A percentile compares a stretch with the other conserved stretches of the same genome.
Evolutionary conservation across 2,329 filamentous ascomycete species (phyloP).

Genomic region (Alternaria angustiovoidea): DNA sequence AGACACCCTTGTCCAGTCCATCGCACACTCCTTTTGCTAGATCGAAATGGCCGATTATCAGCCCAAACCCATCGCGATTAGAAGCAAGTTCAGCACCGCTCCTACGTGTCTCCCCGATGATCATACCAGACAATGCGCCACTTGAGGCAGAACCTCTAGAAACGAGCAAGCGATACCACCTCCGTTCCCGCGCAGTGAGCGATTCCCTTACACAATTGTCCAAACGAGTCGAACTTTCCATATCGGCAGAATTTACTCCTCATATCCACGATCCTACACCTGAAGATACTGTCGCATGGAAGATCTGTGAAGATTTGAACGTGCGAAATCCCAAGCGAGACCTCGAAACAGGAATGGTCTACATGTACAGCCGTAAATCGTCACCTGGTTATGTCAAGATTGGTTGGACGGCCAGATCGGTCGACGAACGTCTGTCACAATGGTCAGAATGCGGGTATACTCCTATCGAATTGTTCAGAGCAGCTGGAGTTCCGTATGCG

Average conservation of each 20-base stretch:
- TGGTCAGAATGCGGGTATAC: not conserved
- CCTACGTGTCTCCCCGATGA: not conserved
- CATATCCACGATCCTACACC: not conserved
- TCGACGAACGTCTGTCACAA: not conserved
- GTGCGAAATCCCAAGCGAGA: not conserved
- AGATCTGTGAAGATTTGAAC: not conserved
- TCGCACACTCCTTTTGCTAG: not conserved
- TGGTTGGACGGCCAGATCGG: not conserved
- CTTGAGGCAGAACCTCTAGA: no score
- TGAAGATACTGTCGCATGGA: not conserved
- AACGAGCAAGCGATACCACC: not conserved
- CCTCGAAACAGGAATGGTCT: not conserved
- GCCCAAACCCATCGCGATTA: not conserved
- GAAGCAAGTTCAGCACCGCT: not conserved
- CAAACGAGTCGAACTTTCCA: not conserved
- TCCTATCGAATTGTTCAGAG: slow-evolving; percentile 11
- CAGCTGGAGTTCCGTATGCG: slow-evolving; percentile 8
- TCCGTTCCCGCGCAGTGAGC: not conserved
- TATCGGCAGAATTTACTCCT: not conserved
- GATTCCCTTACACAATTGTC: not conserved
- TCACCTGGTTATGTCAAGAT: not conserved
- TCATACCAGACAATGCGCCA: no score
- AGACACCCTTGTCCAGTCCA: not conserved
- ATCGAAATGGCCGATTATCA: not conserved
- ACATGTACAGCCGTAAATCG: not conserved